Base-by-base conservation (phyloP, 257 asterid genomes). In the Solanum phureja region DNA sequence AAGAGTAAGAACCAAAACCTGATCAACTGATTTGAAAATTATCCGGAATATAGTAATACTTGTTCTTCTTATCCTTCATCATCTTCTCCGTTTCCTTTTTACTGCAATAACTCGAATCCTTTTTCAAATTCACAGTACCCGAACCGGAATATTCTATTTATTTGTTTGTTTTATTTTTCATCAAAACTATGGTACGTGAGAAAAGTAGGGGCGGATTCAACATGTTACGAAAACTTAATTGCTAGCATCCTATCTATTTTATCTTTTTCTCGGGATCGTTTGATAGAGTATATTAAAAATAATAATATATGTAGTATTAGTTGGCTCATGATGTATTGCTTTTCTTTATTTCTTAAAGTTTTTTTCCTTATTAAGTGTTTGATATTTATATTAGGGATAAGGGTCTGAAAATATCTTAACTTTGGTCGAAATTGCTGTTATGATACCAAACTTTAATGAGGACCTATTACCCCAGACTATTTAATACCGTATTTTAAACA, bases 1-100 rank as follows among this genome's bases (percentile, higher is more conserved):
- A 73, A 86, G 27, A 42, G 18, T 33, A n/a, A 21, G 46, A 85
- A n/a, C 27, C 10, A 85, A 95, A 86, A 95, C 98, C 98, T 95
- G 95, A 69, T 94, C 95, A 76, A 94, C 74, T 85, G 98, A 91
- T 68, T 93, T 88, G 92, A n/a, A 87, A 94, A 66, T 91, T 92
- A 90, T 93, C 98, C 14, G 98, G 94, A 88, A 94, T 94, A 88
- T 49, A 92, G 14, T 88, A 89, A 33, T 94, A 95, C 90, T 94
- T 93, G 21, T 89, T 92, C 93, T 90, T 92, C 88, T 83, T 90
- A 49, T 75, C 16, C 60, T 38, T 16, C 56, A 3, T 79, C 84
- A 14, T 44, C 8, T 18, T 19, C 0, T 29, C 68, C 29, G 3
- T 27, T 79, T 87, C 92, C 66, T 69, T 49, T 58, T 66, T 89